Evolutionary conservation across 306 rosid species (phyloP), one percentile per base, ranked within the genome.

Genomic region (Alnus rubra): DNA sequence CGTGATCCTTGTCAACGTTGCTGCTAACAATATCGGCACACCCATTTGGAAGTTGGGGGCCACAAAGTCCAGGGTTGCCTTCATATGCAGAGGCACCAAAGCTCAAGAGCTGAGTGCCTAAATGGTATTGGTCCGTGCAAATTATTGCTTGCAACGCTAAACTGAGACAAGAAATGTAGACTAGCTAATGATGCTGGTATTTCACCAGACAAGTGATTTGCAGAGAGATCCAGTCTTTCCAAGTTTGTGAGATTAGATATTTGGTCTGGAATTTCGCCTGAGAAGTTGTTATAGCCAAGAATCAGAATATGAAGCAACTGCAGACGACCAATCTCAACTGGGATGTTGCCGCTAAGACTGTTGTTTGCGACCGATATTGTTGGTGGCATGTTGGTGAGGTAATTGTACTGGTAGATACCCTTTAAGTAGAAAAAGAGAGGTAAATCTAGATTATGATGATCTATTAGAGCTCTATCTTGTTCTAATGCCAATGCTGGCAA

Each of bases 161-260:
- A 63, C 3, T 2, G 14, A 48, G 28, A 19, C 79, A 79, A 71
- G 62, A 71, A 71, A 71, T 9, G 51, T 4, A 79, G 50, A 13
- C 5, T 59, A 14, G 49, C 18, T 4, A 60, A 3, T 33, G 72
- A 23, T 11, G 49, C 12, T 5, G 82, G 82, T 16, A 79, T 31
- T 4, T 60, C 13, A 15, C 82, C 82, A 4, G 70, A 71, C 62
- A 79, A 79, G 1, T 60, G 58, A 9, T 79, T 79, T 33, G 15
- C 0, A 3, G 77, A 10, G 16, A 79, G 82, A 4, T 58, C 11
- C 44, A 79, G 51, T 0, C 9, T 4, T 48, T 71, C 82, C 74
- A 79, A 60, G 77, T 71, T 49, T 16, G 53, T 79, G 37, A 79
- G 51, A 9, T 71, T 3, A 5, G 76, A 71, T 15, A 79, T 71